Base-by-base conservation (phyloP, 2,329 filamentous ascomycete genomes). In the Sphaerulina vaccinii region DNA sequence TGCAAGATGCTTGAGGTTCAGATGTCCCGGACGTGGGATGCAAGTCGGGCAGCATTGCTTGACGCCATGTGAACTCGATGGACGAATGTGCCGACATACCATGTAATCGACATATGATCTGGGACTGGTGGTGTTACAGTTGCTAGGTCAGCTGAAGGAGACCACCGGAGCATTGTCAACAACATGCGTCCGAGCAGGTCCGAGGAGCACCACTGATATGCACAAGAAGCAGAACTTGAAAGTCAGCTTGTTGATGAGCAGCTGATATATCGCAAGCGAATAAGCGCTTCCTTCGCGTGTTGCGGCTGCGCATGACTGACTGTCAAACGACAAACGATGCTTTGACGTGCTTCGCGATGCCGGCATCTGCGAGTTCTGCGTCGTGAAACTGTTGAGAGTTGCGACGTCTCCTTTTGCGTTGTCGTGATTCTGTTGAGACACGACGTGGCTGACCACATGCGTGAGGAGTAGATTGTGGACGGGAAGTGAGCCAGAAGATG, bases 21-120 rank as follows among this genome's bases (percentile, higher is more conserved):
- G 27, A 10, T 32, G n/a, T 3, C 27, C 27, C 27, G 27, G 27
- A 32, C 27, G 41, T 33, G 41, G n/a, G 41, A 27, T 35, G 41
- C 27, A 33, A 21, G 13, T 35, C 18, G 41, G 24, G 41, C 41
- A 44, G 41, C 41, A 21, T n/a, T 35, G 41, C 23, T 44, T 33
- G 41, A 23, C 16, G 27, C 27, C 7, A 32, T n/a, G n/a, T n/a
- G n/a, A n/a, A n/a, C n/a, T n/a, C n/a, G n/a, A n/a, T n/a, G n/a
- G n/a, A n/a, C n/a, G n/a, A n/a, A n/a, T n/a, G n/a, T n/a, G n/a
- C n/a, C n/a, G n/a, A n/a, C n/a, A n/a, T n/a, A n/a, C n/a, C 4
- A 29, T 29, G 24, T 32, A 8, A 13, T 32, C 4, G 27, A 32
- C 2, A 10, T 32, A 32, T 10, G n/a, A n/a, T n/a, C n/a, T n/a